These are phyloP conservation scores for Pedinophyceae sp. DNA, from an alignment of 139 green algal genomes.

Conservation along the genomic window DNA sequence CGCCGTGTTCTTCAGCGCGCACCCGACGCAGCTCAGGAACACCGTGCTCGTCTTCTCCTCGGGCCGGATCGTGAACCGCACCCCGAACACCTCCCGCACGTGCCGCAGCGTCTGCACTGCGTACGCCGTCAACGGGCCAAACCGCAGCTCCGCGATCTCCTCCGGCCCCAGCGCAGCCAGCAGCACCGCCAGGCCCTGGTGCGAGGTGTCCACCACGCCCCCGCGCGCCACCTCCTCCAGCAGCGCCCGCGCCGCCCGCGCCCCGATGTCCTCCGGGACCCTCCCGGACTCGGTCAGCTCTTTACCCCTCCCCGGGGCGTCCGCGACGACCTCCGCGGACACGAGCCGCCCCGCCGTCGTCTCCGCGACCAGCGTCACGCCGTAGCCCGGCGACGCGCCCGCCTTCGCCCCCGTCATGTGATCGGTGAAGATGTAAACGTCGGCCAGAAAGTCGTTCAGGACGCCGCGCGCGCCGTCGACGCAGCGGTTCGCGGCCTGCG, in stretches of 20 bases:
- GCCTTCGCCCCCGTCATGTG: slow-evolving; percentile 44
- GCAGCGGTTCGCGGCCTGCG: slow-evolving; percentile 75
- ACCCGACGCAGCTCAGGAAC: slow-evolving; percentile 78
- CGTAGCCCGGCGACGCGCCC: slow-evolving; percentile 74
- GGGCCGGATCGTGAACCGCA: slow-evolving; percentile 72
- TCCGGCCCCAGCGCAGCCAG: slow-evolving; percentile 74
- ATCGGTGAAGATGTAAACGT: slow-evolving; percentile 99
- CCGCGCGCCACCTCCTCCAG: slow-evolving; percentile 75
- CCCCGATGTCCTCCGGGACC: slow-evolving; percentile 78
- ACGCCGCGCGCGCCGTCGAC: slow-evolving; percentile 57
- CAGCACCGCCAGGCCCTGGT: slow-evolving; percentile 62
- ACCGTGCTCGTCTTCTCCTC: slow-evolving; percentile 74
- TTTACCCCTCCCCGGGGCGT: neutral
- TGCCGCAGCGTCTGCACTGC: slow-evolving; percentile 70
- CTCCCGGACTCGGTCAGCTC: slow-evolving; percentile 5
- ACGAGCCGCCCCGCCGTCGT: slow-evolving; percentile 78
- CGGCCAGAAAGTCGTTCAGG: slow-evolving; percentile 82
- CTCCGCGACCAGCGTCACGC: slow-evolving; percentile 86
- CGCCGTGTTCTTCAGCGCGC: slow-evolving; percentile 62
- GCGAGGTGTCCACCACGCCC: slow-evolving; percentile 68
- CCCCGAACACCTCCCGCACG: slow-evolving; percentile 74
- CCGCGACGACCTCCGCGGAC: slow-evolving; percentile 36
- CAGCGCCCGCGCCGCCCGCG: slow-evolving; percentile 46
- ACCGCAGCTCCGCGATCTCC: slow-evolving; percentile 57
- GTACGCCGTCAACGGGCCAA: slow-evolving; percentile 76